Conservation (phyloP, 2,329 filamentous ascomycete species). For the Alternaria hordeiaustralica region DNA sequence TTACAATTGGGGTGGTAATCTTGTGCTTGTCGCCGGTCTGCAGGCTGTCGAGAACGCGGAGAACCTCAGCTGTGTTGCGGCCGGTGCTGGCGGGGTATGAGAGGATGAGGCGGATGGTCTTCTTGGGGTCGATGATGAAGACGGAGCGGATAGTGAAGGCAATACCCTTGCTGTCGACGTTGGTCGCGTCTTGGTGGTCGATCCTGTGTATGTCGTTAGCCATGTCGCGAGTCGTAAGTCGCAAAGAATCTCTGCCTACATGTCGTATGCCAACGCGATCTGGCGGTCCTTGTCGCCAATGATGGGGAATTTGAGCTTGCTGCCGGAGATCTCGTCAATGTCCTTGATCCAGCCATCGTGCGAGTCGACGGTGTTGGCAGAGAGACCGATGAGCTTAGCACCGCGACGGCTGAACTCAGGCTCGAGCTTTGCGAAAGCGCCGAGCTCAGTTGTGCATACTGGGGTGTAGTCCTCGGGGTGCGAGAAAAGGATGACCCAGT, state of each 20-base stretch:
- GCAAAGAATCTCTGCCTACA: constrained; percentile 44
- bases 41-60: constrained; percentile 59
- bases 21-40: constrained; percentile 66
- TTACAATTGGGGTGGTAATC: constrained; percentile 63
- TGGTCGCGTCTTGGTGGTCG: constrained; percentile 63
- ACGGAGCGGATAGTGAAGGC: constrained; percentile 71
- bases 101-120: constrained; percentile 68
- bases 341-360: constrained; percentile 61
- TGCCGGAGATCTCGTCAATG: constrained; percentile 59
- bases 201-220: constrained; percentile 46
- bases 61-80: constrained; percentile 61
- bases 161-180: constrained; percentile 62
- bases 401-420: constrained; percentile 68
- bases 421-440: constrained; percentile 69
- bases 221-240: constrained; percentile 7
- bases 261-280: constrained; percentile 60
- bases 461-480: constrained; percentile 69
- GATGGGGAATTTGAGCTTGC: constrained; percentile 59
- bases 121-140: constrained; percentile 70
- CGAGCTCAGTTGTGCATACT: constrained; percentile 68
- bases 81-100: constrained; percentile 69
- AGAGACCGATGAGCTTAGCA: constrained; percentile 67
- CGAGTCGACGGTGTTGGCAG: constrained; percentile 58
- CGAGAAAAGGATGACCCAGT: constrained; percentile 74
- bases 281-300: constrained; percentile 61